Evolutionary conservation across 1,284 basidiomycete genomes (phyloP), one percentile per base, ranked within the genome.

Genomic region (Ganoderma leucocontextum): DNA sequence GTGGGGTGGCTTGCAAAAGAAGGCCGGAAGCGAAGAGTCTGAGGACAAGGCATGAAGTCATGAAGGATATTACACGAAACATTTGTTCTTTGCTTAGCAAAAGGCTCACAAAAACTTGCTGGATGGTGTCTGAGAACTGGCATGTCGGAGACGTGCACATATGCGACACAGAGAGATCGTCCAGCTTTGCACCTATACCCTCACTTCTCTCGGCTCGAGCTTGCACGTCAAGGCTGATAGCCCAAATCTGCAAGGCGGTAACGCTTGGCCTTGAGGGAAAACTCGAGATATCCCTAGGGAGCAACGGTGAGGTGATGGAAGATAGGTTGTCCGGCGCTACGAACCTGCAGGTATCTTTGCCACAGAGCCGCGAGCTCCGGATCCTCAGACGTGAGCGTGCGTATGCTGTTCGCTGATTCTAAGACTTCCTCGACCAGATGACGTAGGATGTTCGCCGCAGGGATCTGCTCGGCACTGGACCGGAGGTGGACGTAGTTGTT

Each of bases 401-500:
- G n/a, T 7, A 72, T 58, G 19, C 53, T 55, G 9, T 25, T 35
- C 13, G 64, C 65, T 2, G 62, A 68, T 29, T 72, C 65, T 0
- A 63, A 10, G 17, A 69, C 52, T 39, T 72, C 71, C 0, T 63
- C 49, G 13, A 61, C 64, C 0, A 70, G 52, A 13, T 39, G 15
- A 1, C 61, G 65, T 3, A 72, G 58, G 41, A 67, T 53, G 2
- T 55, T 38, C 4, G 60, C 52, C 6, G 17, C 17, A 12, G 65
- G 39, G 19, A 12, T 64, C 41, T 64, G 61, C 44, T 72, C 69
- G 1, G 67, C 71, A 0, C 25, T 44, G 0, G 69, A 63, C 9
- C 69, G 65, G 7, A 72, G 64, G 44, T 72, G 69, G 10, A 70
- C 58, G 39, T 70, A 70, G 49, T 70, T 70, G 47, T 58, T 65